phyloP scores from a whole-genome alignment of 2,329 filamentous ascomycete genomes.

The Penicillium brevicompactum region DNA sequence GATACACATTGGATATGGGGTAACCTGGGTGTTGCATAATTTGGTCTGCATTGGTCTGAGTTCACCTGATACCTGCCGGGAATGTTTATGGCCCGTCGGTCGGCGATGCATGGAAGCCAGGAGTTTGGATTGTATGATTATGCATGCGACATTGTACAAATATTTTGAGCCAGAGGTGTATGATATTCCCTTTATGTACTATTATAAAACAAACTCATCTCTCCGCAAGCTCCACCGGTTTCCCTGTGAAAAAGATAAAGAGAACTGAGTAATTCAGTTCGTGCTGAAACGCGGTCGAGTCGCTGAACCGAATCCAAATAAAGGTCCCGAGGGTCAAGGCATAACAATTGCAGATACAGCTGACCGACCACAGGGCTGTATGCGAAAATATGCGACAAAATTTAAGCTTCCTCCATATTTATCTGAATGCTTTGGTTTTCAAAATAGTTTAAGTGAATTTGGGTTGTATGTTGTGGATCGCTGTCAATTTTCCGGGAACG shows the following conservation, averaged over 20 bases:
- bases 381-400: too few species aligned
- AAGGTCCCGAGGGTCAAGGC: too few species aligned
- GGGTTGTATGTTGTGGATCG: not conserved
- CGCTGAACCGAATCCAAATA: too few species aligned
- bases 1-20: not conserved
- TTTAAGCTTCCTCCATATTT: too few species aligned
- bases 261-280: too few species aligned
- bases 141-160: slow-evolving; percentile 11
- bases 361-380: too few species aligned
- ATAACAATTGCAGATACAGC: too few species aligned
- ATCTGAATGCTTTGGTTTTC: too few species aligned
- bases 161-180: slow-evolving; percentile 2
- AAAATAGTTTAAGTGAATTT: too few species aligned
- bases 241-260: too few species aligned
- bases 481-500: not conserved
- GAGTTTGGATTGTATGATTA: slow-evolving; percentile 4
- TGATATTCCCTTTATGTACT: slow-evolving; percentile 2
- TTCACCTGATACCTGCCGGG: not conserved
- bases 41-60: not conserved
- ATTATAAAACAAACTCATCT: slow-evolving; percentile 5
- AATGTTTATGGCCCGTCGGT: not conserved
- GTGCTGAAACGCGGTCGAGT: too few species aligned
- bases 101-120: slow-evolving; percentile 5
- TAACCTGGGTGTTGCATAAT: not conserved
- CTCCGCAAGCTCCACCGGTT: not conserved